phyloP scores from a whole-genome alignment of 129 eudicot genomes.

The Escallonia herrerae region DNA sequence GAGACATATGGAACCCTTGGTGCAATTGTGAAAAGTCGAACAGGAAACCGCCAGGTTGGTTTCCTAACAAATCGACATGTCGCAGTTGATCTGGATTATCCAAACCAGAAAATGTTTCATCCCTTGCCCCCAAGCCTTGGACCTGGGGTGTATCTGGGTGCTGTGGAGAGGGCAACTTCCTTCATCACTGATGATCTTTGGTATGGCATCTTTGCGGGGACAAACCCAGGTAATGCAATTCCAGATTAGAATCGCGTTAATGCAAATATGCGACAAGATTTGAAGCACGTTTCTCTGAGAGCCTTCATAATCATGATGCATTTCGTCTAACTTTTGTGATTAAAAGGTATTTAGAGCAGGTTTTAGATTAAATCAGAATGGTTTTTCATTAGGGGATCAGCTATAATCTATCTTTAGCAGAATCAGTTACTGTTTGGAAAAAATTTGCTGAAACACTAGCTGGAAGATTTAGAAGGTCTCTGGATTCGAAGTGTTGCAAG shows the following conservation, averaged over 20 bases:
- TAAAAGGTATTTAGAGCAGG: no score
- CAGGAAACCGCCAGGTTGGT: constrained; percentile 64
- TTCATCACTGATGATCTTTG: constrained; percentile 72
- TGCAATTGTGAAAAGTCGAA: constrained; percentile 72
- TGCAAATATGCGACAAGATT: no score
- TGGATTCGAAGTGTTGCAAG: no score
- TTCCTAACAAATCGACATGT: constrained; percentile 77
- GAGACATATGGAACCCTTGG: constrained; percentile 85
- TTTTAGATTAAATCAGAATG: no score
- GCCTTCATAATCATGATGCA: no score
- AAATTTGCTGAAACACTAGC: no score
- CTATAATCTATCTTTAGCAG: no score
- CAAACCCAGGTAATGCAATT: constrained; percentile 60
- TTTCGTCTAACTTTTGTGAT: no score
- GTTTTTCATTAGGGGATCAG: no score
- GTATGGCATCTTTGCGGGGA: constrained; percentile 83
- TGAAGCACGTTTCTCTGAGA: no score
- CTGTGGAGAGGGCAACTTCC: constrained; percentile 85
- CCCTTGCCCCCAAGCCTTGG: constrained; percentile 85
- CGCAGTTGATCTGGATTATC: constrained; percentile 77
- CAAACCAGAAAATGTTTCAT: constrained; percentile 79
- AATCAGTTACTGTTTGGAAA: no score
- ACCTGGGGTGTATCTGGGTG: constrained; percentile 81
- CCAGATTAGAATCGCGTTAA: background rate
- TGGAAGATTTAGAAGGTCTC: no score